Base-by-base conservation (phyloP, 768 basidiomycete genomes). In the Steccherinum ochraceum region DNA sequence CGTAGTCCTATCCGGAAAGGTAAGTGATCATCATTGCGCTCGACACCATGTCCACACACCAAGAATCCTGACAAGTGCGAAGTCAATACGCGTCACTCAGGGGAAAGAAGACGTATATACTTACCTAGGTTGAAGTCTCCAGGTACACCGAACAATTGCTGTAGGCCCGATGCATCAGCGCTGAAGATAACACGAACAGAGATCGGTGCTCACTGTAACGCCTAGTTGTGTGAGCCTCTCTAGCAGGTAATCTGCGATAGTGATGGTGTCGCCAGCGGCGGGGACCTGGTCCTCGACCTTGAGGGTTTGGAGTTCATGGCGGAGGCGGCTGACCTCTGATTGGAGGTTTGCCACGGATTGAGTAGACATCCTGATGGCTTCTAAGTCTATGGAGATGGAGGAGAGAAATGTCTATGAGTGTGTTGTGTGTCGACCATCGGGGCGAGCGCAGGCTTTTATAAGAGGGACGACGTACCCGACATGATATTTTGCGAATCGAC, bases 121-220 rank as follows among this genome's bases (percentile, higher is more conserved):
- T 10, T 57, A 71, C 72, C 84, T 42, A 91, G 77, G 63, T 90
- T 90, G 56, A 89, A 91, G 64, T 92, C 89, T n/a, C 90, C 90
- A 0, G 90, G 90, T 0, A 92, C 77, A 13, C 89, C 90, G 51
- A 93, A 92, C 71, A 92, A 77, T 43, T 79, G 76, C 88, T 92
- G 63, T 42, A 62, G 52, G 10, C 52, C 25, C 4, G 20, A 41
- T 2, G 42, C 3, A 10, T 35, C 30, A 35, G 30, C 30, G 44
- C 24, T 16, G 11, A 20, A 42, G 5, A 47, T 12, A 18, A 3
- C 26, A 5, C 24, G 46, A 10, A 35, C 39, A 10, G 16, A 12
- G 4, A 27, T 12, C 1, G 21, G 35, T 18, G 52, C 73, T 19
- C 63, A 83, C 86, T 51, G 72, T 78, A 49, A 86, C 82, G 18